Conservation (phyloP, 768 basidiomycete species). For the Mycena vitilis region DNA sequence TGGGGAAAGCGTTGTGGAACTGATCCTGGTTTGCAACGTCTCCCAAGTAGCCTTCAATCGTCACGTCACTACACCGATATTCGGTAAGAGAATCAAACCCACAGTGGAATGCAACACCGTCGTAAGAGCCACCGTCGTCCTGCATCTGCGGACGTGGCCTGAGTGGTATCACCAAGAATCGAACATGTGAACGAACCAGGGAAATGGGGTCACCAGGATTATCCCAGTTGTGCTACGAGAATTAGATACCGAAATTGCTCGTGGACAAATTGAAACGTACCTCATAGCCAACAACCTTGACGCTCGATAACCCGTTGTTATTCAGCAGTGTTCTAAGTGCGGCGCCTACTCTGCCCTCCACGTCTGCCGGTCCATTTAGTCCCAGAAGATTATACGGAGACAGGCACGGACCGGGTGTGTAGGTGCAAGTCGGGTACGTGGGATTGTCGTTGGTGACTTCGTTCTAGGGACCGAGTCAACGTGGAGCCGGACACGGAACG, state of each 20-base stretch:
- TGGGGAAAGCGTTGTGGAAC: conserved; percentile 30
- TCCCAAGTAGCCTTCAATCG: conserved; percentile 23
- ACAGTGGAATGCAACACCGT: conserved; percentile 81
- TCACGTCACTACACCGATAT: too few relatives aligned
- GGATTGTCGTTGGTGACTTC: conserved; percentile 69
- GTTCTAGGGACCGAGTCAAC: conserved; percentile 44
- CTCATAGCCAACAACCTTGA: conserved; percentile 69
- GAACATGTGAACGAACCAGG: conserved; percentile 42
- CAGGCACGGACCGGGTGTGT: conserved; percentile 53
- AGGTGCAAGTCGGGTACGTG: conserved; percentile 75
- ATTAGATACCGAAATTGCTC: too few relatives aligned
- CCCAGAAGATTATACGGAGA: neutral
- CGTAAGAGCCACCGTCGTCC: conserved; percentile 63
- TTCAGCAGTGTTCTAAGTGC: conserved; percentile 71
- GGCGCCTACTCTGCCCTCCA: conserved; percentile 71
- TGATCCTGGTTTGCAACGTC: conserved; percentile 3
- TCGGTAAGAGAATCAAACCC: neutral
- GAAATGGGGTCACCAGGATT: conserved; percentile 73
- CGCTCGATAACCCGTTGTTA: conserved; percentile 66
- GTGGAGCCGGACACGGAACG: neutral
- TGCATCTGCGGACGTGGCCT: conserved; percentile 53
- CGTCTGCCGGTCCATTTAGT: conserved; percentile 32
- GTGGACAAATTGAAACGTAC: neutral
- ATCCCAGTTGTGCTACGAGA: conserved; percentile 77
- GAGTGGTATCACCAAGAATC: too few relatives aligned